Evolutionary conservation across 208 protist species (phyloP).

Genomic region (Acanthamoeba sp.): DNA sequence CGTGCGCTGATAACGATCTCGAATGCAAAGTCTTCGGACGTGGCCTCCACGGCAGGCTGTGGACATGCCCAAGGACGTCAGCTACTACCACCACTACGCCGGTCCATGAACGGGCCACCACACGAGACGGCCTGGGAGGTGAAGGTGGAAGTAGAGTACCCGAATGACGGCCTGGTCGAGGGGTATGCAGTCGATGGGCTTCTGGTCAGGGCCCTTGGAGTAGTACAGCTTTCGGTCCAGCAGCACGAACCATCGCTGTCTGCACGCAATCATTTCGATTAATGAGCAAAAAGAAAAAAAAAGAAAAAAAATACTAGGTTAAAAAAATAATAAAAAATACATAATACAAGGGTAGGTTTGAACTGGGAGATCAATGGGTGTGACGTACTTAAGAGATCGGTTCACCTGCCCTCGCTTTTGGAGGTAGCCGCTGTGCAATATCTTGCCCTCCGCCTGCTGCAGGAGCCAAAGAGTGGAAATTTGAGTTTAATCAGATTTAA

Average conservation of each 20-base stretch:
- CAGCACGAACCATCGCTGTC: conserved; percentile 29
- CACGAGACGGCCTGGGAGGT: too few relatives aligned
- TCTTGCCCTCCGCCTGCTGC: neutral
- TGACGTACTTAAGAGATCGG: neutral
- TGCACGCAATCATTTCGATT: neutral
- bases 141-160: neutral
- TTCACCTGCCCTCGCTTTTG: conserved; percentile 32
- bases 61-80: neutral
- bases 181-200: conserved; percentile 40
- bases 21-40: conserved; percentile 14
- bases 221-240: conserved; percentile 32
- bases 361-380: too few relatives aligned
- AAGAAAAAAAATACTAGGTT: neutral
- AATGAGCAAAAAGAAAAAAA: neutral
- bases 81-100: too few relatives aligned
- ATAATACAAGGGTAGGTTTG: neutral
- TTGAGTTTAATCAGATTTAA: too few relatives aligned
- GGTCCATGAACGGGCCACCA: too few relatives aligned
- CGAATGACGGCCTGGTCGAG: conserved; percentile 54
- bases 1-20: conserved; percentile 17
- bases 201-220: conserved; percentile 45
- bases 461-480: too few relatives aligned
- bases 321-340: neutral
- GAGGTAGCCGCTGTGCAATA: neutral
- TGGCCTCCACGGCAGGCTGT: neutral